Evolutionary conservation across 306 rosid genomes (phyloP), one percentile per base, ranked within the genome.

Genomic region (Sophora flavescens): DNA sequence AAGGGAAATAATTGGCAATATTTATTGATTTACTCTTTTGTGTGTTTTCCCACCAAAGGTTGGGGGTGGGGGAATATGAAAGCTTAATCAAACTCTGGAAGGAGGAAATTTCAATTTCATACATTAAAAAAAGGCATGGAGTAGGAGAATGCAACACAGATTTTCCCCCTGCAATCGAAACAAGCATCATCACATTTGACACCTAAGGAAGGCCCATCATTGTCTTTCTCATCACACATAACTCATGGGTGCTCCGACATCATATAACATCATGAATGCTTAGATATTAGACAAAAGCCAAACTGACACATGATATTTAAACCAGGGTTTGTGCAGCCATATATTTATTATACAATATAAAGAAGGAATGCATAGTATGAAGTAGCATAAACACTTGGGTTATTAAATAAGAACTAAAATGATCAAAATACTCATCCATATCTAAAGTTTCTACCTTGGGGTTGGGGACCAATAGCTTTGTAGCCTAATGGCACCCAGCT

Each of bases 61-160:
- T 35, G 44, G 14, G 63, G 13, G 33, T 1, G 52, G 1, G 28
- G 0, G 28, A 41, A 28, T 5, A 12, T 45, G 54, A 28, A 39
- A 35, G 60, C 54, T 39, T 57, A 72, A 71, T 39, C 59, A 39
- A 66, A 60, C 62, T 67, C 5, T 26, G 61, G 71, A 71, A 26
- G 39, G 44, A 58, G 62, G 44, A 30, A 59, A 28, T 68, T 38
- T 30, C 17, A 77, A 66, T 71, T 52, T 51, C 73, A 80, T 30
- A 60, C 35, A 56, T 56, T 70, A 41, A 15, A 48, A 6, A 12
- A 79, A 35, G 39, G 50, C 22, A n/a, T 4, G 33, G 54, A 51
- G 62, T 10, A 69, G 9, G 42, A 11, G 42, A 32, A 15, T 36
- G 60, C 17, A 35, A 68, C 18, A 70, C 41, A 68, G 41, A 26